Conservation (phyloP, 2,329 filamentous ascomycete genomes). For the Venturiaceae sp. region DNA sequence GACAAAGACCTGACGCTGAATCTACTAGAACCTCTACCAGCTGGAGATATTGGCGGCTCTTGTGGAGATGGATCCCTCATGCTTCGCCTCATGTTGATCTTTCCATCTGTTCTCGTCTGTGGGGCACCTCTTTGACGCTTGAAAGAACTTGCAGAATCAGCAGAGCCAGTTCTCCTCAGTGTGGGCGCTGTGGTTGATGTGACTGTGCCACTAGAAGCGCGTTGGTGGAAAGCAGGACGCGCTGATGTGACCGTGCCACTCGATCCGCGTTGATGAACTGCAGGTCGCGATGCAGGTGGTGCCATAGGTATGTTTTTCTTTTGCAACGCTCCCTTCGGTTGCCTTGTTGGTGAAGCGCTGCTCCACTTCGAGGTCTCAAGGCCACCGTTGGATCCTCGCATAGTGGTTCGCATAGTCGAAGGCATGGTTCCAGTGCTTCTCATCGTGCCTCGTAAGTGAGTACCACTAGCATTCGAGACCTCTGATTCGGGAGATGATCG, state of each 20-base stretch:
- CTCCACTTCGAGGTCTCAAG: conserved; percentile 25
- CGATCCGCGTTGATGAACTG: background rate
- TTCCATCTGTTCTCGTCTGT: conserved; percentile 28
- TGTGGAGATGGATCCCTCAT: conserved; percentile 48
- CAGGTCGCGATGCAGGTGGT: background rate
- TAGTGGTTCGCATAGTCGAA: conserved; percentile 10
- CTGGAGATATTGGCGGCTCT: conserved; percentile 2
- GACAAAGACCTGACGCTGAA: conserved; percentile 65
- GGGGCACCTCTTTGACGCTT: conserved; percentile 47
- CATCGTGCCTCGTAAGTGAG: background rate
- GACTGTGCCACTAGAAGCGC: background rate
- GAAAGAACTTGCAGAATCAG: conserved; percentile 62
- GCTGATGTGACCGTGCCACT: background rate
- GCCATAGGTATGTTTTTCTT: conserved; percentile 26
- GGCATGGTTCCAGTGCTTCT: conserved; percentile 4
- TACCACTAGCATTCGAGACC: background rate
- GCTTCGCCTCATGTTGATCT: conserved; percentile 58
- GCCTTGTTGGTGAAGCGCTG: conserved; percentile 14
- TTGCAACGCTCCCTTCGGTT: conserved; percentile 25
- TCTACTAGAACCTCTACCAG: conserved; percentile 33
- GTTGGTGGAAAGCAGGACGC: background rate
- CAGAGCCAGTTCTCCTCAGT: conserved; percentile 30
- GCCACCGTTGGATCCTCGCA: conserved; percentile 9
- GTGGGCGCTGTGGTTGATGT: conserved; percentile 18
- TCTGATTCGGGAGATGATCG: background rate